A percentile compares a stretch with the other conserved stretches of the same genome.
phyloP scores from a whole-genome alignment of 495 filamentous ascomycete species.

The Neurospora discreta region DNA sequence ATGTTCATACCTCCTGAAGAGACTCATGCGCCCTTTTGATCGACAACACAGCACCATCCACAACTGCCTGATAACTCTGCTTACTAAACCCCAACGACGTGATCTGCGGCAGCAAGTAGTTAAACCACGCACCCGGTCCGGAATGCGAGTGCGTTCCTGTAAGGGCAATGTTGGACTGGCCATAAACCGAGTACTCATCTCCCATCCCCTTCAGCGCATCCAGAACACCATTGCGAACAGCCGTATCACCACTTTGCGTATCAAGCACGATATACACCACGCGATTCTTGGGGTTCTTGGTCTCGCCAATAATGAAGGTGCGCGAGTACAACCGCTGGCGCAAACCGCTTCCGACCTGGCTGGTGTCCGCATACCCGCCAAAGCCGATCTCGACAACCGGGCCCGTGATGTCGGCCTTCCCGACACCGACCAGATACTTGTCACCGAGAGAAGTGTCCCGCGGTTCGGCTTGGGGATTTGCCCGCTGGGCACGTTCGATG shows the following conservation, averaged over 20 bases:
- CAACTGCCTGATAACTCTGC: conserved; percentile 82
- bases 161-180: conserved; percentile 70
- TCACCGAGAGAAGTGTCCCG: conserved; percentile 25
- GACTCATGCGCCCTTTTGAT: conserved; percentile 76
- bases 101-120: conserved; percentile 90
- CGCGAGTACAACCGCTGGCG: conserved; percentile 79
- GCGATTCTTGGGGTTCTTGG: conserved; percentile 54
- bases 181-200: conserved; percentile 45
- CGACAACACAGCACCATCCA: conserved; percentile 74
- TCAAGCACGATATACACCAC: conserved; percentile 86
- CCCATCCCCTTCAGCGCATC: conserved; percentile 54
- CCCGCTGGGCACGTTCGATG: not conserved
- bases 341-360: conserved; percentile 71
- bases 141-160: conserved; percentile 91
- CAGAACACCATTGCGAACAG: conserved; percentile 73
- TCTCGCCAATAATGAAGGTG: conserved; percentile 78
- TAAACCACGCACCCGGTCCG: conserved; percentile 88
- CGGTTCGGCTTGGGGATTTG: not conserved
- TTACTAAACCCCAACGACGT: conserved; percentile 77
- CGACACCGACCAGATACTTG: conserved; percentile 71
- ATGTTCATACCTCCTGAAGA: conserved; percentile 45
- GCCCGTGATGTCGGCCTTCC: conserved; percentile 92
- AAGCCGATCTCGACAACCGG: conserved; percentile 46
- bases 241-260: conserved; percentile 76
- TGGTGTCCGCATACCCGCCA: conserved; percentile 64